phyloP scores from a whole-genome alignment of 2,329 filamentous ascomycete genomes.

The Aureobasidium sp. region DNA sequence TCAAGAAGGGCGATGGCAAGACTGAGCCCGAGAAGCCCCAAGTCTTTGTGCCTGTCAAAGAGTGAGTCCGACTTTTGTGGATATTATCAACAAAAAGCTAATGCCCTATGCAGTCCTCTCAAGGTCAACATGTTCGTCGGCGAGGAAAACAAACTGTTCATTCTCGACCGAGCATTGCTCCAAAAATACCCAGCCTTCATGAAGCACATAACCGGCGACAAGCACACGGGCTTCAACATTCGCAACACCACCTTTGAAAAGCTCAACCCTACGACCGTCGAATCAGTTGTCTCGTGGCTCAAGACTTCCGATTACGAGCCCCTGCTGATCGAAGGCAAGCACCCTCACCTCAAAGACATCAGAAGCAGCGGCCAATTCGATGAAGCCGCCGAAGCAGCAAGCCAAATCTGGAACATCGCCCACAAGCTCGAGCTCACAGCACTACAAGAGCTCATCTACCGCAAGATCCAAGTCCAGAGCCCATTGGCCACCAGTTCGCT shows the following conservation, averaged over 20 bases:
- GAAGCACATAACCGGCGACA: not conserved
- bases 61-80: not conserved
- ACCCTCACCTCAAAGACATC: not conserved
- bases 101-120: not conserved
- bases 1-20: not conserved
- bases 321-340: not conserved
- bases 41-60: not conserved
- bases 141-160: constrained; percentile 1
- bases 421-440: not conserved
- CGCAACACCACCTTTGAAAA: not conserved
- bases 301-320: constrained; percentile 3
- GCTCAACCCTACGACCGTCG: not conserved
- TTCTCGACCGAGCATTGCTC: not conserved
- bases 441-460: constrained; percentile 5
- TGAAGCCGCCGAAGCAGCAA: not conserved
- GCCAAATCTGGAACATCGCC: not conserved
- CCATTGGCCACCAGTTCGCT: not conserved
- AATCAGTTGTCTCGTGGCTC: not conserved
- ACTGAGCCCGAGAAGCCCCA: not conserved
- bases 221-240: not conserved
- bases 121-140: constrained; percentile 12
- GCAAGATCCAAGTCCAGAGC: constrained; percentile 2
- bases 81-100: not conserved
- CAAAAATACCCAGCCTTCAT: not conserved
- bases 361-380: constrained; percentile 3